Base-by-base conservation (phyloP, 1,284 basidiomycete genomes). In the Sanghuangporus sanghuang region DNA sequence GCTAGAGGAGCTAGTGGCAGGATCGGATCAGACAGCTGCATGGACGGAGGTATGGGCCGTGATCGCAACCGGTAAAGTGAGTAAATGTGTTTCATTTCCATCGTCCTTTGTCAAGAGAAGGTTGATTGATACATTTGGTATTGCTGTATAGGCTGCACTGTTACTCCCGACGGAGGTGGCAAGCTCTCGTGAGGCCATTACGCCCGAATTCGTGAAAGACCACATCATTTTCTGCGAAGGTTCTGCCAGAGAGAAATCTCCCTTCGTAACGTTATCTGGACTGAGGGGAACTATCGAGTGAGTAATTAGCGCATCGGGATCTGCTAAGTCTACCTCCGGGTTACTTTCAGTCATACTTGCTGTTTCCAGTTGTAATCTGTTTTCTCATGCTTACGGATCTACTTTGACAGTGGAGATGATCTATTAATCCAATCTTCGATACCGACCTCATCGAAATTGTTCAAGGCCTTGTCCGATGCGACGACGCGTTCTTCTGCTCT, bases 181-280 rank as follows among this genome's bases (percentile, higher is more conserved):
- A 66, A 74, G 75, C 9, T 69, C 75, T 23, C 77, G 79, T 38
- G 81, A 84, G 16, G 75, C 75, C 66, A 83, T 94, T 67, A 92
- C 87, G 0, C 78, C 85, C 1, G 92, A 90, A 18, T 87, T 91
- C 64, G 77, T 95, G 40, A 86, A 84, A 70, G 92, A 94, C 69
- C 93, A 95, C 72, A 74, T 95, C 63, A 78, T 85, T 27, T 80
- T 92, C 54, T 85, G 78, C 69, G 83, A 87, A 67, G 77, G 76
- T 11, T 69, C 78, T 0, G 78, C 79, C 9, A 73, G 76, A 55
- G 79, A 76, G 63, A 73, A 76, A 61, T 74, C 79, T 21, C 79
- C 84, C 40, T 74, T 93, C 12, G 81, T 94, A 6, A 93, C 92
- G 0, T 77, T 94, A 35, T 94, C 92, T 1, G 94, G 93, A 9